phyloP scores from a whole-genome alignment of 148 eudicot species.

The Beta vulgaris region DNA sequence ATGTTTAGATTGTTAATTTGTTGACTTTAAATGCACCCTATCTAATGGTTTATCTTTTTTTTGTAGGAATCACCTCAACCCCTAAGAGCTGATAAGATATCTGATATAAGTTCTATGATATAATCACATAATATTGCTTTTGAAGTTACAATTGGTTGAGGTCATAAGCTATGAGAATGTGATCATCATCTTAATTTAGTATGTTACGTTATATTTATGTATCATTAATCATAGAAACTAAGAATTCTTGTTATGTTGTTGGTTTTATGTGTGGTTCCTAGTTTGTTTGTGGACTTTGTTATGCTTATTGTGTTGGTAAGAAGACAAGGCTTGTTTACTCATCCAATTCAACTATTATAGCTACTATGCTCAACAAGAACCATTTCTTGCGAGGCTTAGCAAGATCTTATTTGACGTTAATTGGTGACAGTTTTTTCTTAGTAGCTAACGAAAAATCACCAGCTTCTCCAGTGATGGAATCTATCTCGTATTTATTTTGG shows the following conservation, averaged over 20 bases:
- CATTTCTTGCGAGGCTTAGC: slow-evolving; percentile 63
- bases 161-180: slow-evolving; percentile 31
- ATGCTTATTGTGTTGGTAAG: slow-evolving; percentile 57
- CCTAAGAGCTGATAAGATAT: too few relatives aligned
- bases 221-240: slow-evolving; percentile 51
- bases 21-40: too few relatives aligned
- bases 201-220: slow-evolving; percentile 10
- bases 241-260: slow-evolving; percentile 76
- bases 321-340: slow-evolving; percentile 63
- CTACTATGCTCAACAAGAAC: slow-evolving; percentile 52
- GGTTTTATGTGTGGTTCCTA: slow-evolving; percentile 89
- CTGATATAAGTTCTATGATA: too few relatives aligned
- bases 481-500: slow-evolving; percentile 61
- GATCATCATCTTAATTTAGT: slow-evolving; percentile 12
- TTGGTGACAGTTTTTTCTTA: slow-evolving; percentile 59
- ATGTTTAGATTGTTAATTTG: too few relatives aligned
- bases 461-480: slow-evolving; percentile 72
- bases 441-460: slow-evolving; percentile 58
- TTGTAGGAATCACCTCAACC: too few relatives aligned
- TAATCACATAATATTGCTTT: slow-evolving; percentile 30
- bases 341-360: slow-evolving; percentile 59
- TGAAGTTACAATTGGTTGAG: slow-evolving; percentile 30
- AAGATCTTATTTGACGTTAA: slow-evolving; percentile 57
- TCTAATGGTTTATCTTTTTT: too few relatives aligned
- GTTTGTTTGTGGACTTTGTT: slow-evolving; percentile 61